Evolutionary conservation across 192 early-diverging fungal species (phyloP).

Genomic region (Podila verticillata): DNA sequence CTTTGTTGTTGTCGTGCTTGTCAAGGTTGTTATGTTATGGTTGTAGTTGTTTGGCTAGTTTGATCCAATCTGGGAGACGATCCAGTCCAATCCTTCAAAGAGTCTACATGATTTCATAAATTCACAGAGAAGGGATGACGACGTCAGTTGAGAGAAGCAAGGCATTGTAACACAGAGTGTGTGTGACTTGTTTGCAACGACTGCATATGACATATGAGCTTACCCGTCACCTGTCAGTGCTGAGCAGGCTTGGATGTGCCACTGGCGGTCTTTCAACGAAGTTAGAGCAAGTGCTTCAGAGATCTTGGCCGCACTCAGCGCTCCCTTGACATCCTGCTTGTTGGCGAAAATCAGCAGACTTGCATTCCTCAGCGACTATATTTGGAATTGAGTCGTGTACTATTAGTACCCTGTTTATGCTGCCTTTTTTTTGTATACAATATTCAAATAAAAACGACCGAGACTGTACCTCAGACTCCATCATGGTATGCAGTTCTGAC

Average conservation of each 20-base stretch:
- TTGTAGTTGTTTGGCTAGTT: conserved; percentile 7
- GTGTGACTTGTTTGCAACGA: too few species aligned
- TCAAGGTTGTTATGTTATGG: too few species aligned
- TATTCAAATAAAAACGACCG: too few species aligned
- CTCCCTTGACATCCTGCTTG: conserved; percentile 75
- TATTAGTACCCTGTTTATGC: neutral
- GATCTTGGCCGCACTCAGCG: conserved; percentile 68
- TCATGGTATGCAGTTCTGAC: conserved; percentile 72
- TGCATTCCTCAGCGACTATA: conserved; percentile 65
- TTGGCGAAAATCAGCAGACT: conserved; percentile 73
- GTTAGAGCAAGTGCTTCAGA: conserved; percentile 68
- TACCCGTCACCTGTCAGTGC: conserved; percentile 76
- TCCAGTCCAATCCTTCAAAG: conserved; percentile 70
- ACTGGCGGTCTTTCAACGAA: conserved; percentile 70
- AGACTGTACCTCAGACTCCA: conserved; percentile 68
- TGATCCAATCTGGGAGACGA: conserved; percentile 59
- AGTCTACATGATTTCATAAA: conserved; percentile 41
- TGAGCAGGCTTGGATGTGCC: conserved; percentile 80
- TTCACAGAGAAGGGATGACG: neutral
- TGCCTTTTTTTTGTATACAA: neutral
- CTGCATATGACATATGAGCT: neutral
- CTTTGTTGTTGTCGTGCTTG: neutral
- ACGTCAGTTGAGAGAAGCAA: neutral
- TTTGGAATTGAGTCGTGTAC: conserved; percentile 3
- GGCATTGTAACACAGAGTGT: neutral